Evolutionary conservation across 257 asterid genomes (phyloP).

Genomic region (Primulina eburnea): DNA sequence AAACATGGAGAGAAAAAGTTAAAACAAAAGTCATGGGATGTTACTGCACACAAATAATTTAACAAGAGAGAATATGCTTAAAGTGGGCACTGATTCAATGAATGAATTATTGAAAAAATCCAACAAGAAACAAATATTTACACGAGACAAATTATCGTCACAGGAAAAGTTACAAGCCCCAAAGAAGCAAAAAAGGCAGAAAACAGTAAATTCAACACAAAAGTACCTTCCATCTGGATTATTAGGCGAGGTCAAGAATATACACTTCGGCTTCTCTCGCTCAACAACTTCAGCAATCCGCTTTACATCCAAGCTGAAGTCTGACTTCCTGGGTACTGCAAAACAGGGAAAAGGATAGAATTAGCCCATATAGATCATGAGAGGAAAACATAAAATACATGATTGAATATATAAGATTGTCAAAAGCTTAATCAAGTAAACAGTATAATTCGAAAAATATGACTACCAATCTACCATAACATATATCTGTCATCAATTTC

Average conservation of each 20-base stretch:
- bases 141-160: background rate
- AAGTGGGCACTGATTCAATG: background rate
- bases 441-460: background rate
- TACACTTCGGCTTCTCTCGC: constrained; percentile 86
- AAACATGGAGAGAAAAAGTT: background rate
- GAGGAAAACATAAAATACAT: background rate
- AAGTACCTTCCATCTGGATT: constrained; percentile 97
- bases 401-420: constrained; percentile 4
- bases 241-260: constrained; percentile 93
- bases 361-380: background rate
- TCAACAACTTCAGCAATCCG: constrained; percentile 63
- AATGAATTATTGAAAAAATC: background rate
- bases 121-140: background rate
- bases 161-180: background rate
- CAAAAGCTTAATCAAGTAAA: constrained; percentile 12
- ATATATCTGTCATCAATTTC: background rate
- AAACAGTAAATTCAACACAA: constrained; percentile 18
- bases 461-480: background rate
- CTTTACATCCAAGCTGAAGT: constrained; percentile 84
- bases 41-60: background rate
- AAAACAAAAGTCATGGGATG: background rate
- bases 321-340: constrained; percentile 77
- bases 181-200: background rate
- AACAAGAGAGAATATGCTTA: background rate
- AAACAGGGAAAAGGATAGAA: constrained; percentile 22